Percentiles rank a stretch among this genome's conserved stretches.
Evolutionary conservation across 2,329 filamentous ascomycete genomes (phyloP).

Genomic region (Didymosphaeria variabile): DNA sequence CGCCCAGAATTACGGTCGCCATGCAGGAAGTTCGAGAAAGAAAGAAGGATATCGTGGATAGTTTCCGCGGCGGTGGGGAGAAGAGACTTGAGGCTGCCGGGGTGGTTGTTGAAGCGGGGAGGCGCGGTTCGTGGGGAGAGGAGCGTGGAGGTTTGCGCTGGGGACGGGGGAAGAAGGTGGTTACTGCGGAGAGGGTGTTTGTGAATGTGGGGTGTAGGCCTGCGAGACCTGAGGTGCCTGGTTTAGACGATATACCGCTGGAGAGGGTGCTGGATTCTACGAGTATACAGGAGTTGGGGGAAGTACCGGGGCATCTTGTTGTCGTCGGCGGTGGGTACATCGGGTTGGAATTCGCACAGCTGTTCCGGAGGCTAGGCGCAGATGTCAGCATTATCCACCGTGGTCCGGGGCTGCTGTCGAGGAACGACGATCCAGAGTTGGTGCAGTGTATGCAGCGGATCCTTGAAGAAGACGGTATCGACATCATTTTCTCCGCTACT

Average conservation of each 20-base stretch:
- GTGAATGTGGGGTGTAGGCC: constrained; percentile 59
- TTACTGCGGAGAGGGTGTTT: constrained; percentile 55
- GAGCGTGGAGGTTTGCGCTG: constrained; percentile 40
- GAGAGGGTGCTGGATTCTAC: constrained; percentile 58
- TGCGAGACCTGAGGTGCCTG: constrained; percentile 48
- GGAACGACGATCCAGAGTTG: constrained; percentile 60
- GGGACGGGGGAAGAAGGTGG: constrained; percentile 41
- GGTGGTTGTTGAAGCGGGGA: constrained; percentile 59
- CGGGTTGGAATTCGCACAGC: constrained; percentile 63
- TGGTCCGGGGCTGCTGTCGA: constrained; percentile 52
- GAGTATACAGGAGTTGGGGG: constrained; percentile 57
- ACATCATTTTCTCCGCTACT: constrained; percentile 51
- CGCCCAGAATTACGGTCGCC: constrained; percentile 48
- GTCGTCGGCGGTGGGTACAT: constrained; percentile 64
- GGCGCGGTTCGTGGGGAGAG: constrained; percentile 55
- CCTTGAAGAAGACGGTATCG: constrained; percentile 58
- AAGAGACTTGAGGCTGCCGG: constrained; percentile 51
- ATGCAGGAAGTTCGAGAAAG: constrained; percentile 62
- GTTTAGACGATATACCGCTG: constrained; percentile 48
- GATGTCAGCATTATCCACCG: constrained; percentile 60
- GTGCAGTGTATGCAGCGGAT: constrained; percentile 55
- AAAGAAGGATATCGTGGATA: constrained; percentile 63
- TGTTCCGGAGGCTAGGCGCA: constrained; percentile 61
- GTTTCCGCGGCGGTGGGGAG: constrained; percentile 60
- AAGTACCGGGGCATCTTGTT: constrained; percentile 59